Percentiles rank a stretch among this genome's conserved stretches.
These are phyloP conservation scores for Candida nanaspora DNA, from an alignment of 805 yeast species.

Conservation along the genomic window DNA sequence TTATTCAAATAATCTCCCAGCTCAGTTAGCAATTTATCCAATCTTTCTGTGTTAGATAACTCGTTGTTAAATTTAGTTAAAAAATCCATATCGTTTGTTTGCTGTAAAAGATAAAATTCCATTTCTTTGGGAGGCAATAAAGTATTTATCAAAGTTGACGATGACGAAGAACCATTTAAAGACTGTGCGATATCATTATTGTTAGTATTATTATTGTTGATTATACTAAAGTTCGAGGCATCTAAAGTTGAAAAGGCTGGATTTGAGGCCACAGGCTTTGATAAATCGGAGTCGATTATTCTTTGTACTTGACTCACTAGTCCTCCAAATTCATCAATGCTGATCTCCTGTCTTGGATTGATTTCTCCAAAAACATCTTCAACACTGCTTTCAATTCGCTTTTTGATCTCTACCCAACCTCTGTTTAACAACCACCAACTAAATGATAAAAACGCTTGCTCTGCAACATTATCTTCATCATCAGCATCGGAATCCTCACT, in stretches of 20 bases:
- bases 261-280: not conserved
- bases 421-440: slow-evolving; percentile 92
- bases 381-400: slow-evolving; percentile 49
- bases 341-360: slow-evolving; percentile 67
- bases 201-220: too few relatives aligned
- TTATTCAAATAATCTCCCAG: slow-evolving; percentile 20
- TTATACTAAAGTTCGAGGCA: slow-evolving; percentile 3
- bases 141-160: slow-evolving; percentile 5
- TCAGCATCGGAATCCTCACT: slow-evolving; percentile 14
- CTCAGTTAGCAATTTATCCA: slow-evolving; percentile 23
- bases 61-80: slow-evolving; percentile 22
- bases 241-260: not conserved
- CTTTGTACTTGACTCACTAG: slow-evolving; percentile 33
- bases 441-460: slow-evolving; percentile 76
- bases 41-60: slow-evolving; percentile 16
- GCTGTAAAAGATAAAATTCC: slow-evolving; percentile 48
- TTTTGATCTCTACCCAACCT: slow-evolving; percentile 64
- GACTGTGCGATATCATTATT: too few relatives aligned
- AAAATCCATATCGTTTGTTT: slow-evolving; percentile 39
- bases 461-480: slow-evolving; percentile 43
- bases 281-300: slow-evolving; percentile 21
- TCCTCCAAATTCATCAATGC: slow-evolving; percentile 51
- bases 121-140: slow-evolving; percentile 45
- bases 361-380: slow-evolving; percentile 51
- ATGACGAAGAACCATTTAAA: too few relatives aligned